A percentile compares a stretch with the other conserved stretches of the same genome.
Evolutionary conservation across 768 basidiomycete genomes (phyloP).

Genomic region (Mycena belliarum): DNA sequence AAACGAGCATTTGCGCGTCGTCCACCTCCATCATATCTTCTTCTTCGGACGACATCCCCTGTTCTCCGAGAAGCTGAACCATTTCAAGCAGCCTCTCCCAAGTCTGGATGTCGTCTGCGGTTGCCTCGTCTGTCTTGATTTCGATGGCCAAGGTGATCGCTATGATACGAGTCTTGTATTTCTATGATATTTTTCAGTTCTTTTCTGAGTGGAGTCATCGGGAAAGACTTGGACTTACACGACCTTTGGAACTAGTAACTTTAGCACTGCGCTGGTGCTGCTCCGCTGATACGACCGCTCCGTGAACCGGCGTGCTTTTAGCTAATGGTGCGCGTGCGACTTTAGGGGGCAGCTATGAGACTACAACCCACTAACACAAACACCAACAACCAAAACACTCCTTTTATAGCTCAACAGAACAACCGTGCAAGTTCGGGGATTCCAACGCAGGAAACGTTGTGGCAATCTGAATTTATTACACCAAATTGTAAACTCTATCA

Average conservation of each 20-base stretch:
- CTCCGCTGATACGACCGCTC: too few relatives aligned
- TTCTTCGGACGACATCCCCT: constrained; percentile 21
- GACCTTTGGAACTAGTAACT: constrained; percentile 10
- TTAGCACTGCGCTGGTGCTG: constrained; percentile 9
- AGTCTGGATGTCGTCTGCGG: constrained; percentile 5
- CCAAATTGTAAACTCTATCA: too few relatives aligned
- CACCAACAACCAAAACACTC: too few relatives aligned
- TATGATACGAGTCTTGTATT: constrained; percentile 2
- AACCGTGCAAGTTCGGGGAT: too few relatives aligned
- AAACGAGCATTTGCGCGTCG: background rate
- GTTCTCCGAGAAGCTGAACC: constrained; percentile 8
- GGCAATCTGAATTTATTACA: too few relatives aligned
- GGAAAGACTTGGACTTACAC: constrained; percentile 14
- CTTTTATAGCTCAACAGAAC: too few relatives aligned
- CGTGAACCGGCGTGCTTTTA: too few relatives aligned
- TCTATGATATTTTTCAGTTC: constrained; percentile 4
- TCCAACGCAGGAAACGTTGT: too few relatives aligned
- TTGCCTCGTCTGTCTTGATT: constrained; percentile 6
- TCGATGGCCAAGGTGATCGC: constrained; percentile 5
- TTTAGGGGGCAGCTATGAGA: too few relatives aligned
- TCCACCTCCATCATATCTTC: constrained; percentile 12
- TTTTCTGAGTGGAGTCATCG: background rate
- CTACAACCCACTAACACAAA: too few relatives aligned
- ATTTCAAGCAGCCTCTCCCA: constrained; percentile 16
- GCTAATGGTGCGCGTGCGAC: too few relatives aligned